Evolutionary conservation across 345 rosid species (phyloP).

Genomic region (Combretum micranthum): DNA sequence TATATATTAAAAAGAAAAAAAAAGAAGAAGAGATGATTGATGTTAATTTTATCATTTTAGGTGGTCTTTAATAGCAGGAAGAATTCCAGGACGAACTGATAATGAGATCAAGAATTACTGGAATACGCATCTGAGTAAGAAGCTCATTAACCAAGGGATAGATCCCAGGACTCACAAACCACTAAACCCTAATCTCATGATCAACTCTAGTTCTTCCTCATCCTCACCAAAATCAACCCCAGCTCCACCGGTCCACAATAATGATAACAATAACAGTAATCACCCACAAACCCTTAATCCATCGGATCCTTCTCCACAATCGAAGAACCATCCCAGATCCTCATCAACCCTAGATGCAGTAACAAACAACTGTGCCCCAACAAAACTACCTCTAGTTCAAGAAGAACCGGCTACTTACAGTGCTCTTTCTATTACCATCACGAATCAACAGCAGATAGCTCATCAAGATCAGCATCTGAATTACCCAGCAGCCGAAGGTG

Average conservation of each 20-base stretch:
- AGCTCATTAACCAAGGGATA: constrained; percentile 70
- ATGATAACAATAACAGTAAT: too few species aligned
- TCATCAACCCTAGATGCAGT: not conserved
- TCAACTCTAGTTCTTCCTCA: constrained; percentile 8
- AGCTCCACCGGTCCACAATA: not conserved
- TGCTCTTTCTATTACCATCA: too few species aligned
- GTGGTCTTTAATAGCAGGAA: constrained; percentile 88
- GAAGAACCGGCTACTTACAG: not conserved
- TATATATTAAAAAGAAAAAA: too few species aligned
- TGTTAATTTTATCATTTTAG: constrained; percentile 12
- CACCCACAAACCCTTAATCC: too few species aligned
- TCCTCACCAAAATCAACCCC: not conserved
- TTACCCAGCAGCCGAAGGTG: too few species aligned
- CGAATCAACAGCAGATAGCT: too few species aligned
- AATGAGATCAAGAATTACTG: constrained; percentile 91
- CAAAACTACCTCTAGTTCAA: not conserved
- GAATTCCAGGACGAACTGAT: constrained; percentile 85
- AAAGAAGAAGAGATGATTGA: too few species aligned
- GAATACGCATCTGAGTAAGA: constrained; percentile 80
- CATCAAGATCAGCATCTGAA: too few species aligned
- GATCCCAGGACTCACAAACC: constrained; percentile 86
- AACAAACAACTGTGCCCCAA: not conserved
- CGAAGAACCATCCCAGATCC: not conserved
- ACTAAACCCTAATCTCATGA: constrained; percentile 18
- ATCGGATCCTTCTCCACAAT: not conserved